phyloP scores from a whole-genome alignment of 768 basidiomycete genomes.

The Chlorophyllum brunneum region DNA sequence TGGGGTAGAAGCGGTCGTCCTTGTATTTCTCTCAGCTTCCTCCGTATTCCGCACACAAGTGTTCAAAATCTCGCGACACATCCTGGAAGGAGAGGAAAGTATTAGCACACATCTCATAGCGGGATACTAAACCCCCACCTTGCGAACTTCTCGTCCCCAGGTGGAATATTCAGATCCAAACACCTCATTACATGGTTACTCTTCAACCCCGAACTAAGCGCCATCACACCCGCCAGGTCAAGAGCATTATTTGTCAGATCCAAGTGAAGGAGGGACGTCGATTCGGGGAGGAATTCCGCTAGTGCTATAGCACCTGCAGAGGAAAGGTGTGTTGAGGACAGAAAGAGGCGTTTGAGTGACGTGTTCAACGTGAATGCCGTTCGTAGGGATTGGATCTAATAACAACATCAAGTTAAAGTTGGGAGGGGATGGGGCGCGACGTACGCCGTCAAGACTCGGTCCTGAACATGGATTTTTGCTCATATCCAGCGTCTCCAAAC shows the following conservation, averaged over 20 bases:
- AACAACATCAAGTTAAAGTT: neutral
- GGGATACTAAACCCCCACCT: slow-evolving; percentile 29
- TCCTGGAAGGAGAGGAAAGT: slow-evolving; percentile 30
- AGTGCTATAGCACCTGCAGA: slow-evolving; percentile 89
- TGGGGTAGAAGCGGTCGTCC: slow-evolving; percentile 20
- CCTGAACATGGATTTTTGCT: slow-evolving; percentile 93
- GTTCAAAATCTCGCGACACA: slow-evolving; percentile 87
- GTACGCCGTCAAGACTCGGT: slow-evolving; percentile 84
- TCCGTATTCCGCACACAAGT: slow-evolving; percentile 94
- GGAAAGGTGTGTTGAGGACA: slow-evolving; percentile 76
- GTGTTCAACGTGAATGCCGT: slow-evolving; percentile 92
- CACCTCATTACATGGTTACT: slow-evolving; percentile 86
- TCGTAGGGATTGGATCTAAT: slow-evolving; percentile 78
- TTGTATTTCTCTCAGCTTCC: slow-evolving; percentile 55
- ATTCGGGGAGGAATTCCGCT: slow-evolving; percentile 95
- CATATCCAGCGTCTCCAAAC: slow-evolving; percentile 90
- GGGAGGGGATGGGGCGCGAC: slow-evolving; percentile 22
- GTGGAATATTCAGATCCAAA: slow-evolving; percentile 89
- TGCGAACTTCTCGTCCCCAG: slow-evolving; percentile 77
- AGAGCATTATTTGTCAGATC: slow-evolving; percentile 83
- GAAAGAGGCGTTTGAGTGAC: slow-evolving; percentile 87
- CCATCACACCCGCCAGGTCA: slow-evolving; percentile 91
- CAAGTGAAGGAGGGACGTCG: slow-evolving; percentile 81
- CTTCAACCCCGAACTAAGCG: slow-evolving; percentile 81
- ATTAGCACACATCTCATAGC: slow-evolving; percentile 12